Evolutionary conservation across 352 stramenopile genomes (phyloP).

Genomic region (Phytophthora sp.): DNA sequence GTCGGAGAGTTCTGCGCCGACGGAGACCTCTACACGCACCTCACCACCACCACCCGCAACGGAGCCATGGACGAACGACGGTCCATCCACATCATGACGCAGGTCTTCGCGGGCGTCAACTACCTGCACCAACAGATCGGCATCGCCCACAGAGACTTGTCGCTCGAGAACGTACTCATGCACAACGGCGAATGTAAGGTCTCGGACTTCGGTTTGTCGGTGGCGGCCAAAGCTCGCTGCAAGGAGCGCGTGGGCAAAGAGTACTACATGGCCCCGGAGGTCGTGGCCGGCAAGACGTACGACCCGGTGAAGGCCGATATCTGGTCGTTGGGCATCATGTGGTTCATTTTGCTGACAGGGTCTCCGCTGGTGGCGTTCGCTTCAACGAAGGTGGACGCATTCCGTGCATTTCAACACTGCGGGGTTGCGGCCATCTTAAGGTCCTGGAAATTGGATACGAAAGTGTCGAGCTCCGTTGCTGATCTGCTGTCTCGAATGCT

Average conservation of each 20-base stretch:
- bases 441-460: conserved; percentile 27
- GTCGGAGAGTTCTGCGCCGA: conserved; percentile 49
- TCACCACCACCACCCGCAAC: background rate
- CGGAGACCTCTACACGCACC: conserved; percentile 36
- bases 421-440: conserved; percentile 31
- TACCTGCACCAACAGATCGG: conserved; percentile 54
- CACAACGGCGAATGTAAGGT: conserved; percentile 49
- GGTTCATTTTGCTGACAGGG: conserved; percentile 94
- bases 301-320: conserved; percentile 93
- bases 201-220: conserved; percentile 65
- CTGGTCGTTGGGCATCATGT: conserved; percentile 92
- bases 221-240: conserved; percentile 52
- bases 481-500: background rate
- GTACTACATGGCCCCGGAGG: conserved; percentile 96
- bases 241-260: conserved; percentile 83
- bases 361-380: conserved; percentile 60
- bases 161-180: conserved; percentile 95
- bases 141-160: conserved; percentile 92
- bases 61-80: conserved; percentile 14
- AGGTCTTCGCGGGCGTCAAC: conserved; percentile 43
- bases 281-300: conserved; percentile 78
- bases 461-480: background rate
- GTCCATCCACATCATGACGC: conserved; percentile 20
- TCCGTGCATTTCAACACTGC: conserved; percentile 31
- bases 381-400: conserved; percentile 28